phyloP scores from a whole-genome alignment of 305 asterid species.

The Petunia hybrid region DNA sequence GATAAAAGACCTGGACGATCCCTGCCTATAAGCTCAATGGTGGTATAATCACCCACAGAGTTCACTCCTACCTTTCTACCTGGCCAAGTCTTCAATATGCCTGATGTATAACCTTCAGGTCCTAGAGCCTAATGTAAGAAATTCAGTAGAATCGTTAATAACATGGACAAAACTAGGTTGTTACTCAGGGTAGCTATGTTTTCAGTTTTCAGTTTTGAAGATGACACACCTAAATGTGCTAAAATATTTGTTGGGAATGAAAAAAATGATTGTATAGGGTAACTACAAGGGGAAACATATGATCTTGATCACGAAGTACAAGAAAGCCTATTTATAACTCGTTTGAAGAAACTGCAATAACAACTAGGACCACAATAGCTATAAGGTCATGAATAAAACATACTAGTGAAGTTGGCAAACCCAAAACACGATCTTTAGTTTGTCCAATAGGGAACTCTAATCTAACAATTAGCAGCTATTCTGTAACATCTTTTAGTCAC shows the following conservation, averaged over 20 bases:
- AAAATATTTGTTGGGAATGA: neutral
- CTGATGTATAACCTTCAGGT: constrained; percentile 78
- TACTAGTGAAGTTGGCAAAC: neutral
- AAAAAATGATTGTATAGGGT: neutral
- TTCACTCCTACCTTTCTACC: constrained; percentile 73
- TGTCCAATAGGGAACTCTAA: neutral
- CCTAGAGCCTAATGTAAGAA: constrained; percentile 68
- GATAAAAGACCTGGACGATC: constrained; percentile 95
- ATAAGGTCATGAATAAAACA: neutral
- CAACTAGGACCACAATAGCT: neutral
- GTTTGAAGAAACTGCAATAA: neutral
- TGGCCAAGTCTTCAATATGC: constrained; percentile 63
- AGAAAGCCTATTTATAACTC: neutral
- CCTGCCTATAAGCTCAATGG: constrained; percentile 84
- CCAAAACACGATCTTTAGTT: constrained; percentile 5
- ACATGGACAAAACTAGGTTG: neutral
- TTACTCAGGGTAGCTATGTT: neutral
- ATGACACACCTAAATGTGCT: neutral
- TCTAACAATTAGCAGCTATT: constrained; percentile 24
- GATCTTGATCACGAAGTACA: neutral
- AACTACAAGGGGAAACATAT: neutral
- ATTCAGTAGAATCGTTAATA: constrained; percentile 30
- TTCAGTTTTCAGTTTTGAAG: neutral
- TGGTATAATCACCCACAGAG: constrained; percentile 71
- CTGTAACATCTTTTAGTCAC: neutral